Base-by-base conservation (phyloP, 83 land plant species). In the Thuja plicata region DNA sequence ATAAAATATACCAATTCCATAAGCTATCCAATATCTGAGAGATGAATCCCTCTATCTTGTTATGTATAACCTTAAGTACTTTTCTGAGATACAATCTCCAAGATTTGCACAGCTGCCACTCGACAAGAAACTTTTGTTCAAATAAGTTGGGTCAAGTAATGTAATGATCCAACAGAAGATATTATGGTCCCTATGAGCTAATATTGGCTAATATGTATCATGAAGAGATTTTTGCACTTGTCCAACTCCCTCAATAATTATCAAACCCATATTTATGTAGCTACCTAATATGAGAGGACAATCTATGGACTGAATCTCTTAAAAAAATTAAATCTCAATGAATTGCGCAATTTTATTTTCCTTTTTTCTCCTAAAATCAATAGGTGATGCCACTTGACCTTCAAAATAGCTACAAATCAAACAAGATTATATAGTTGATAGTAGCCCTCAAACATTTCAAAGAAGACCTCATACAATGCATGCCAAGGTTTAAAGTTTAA, bases 41-140 rank as follows among this genome's bases (percentile, higher is more conserved):
- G 45, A 97, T 95, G 10, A 81, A 57, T 5, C 98, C 98, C 5
- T 87, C 86, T 1, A 95, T 78, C 45, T 73, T 89, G 86, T 97
- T 95, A 48, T 48, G 45, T 88, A 62, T 40, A 92, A n/a, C 50
- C 85, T 52, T 34, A 94, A 46, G 1, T 43, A 78, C 9, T 50
- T 86, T 89, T 93, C 82, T 27, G 52, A 87, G 45, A 62, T 87
- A 81, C 93, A 94, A 7, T 86, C 88, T 4, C 94, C 96, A 32
- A 94, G 60, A 41, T 93, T 89, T 62, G 92, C 86, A 19, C 94
- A 94, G 40, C 92, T 92, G 7, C n/a, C 19, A 3, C 92, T 94
- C 0, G 92, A 92, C 88, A 94, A 88, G 15, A 21, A 40, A 62
- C 91, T 94, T 57, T 78, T 46, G 16, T 88, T 89, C 3, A 94